Evolutionary conservation across 1,284 basidiomycete species (phyloP).

Genomic region (Marasmius tenuissimus): DNA sequence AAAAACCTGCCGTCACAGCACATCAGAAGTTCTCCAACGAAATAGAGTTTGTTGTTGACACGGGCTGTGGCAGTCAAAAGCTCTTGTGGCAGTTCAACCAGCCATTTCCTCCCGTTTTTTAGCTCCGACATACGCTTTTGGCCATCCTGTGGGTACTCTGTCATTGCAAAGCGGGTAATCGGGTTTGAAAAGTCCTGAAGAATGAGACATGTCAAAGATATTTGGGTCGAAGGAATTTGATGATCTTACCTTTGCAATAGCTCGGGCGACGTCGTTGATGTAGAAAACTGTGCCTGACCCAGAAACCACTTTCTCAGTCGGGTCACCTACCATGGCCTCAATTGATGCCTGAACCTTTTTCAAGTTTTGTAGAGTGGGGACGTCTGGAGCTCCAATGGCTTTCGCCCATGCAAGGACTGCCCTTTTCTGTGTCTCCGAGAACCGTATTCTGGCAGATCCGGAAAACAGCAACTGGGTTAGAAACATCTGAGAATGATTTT

Average conservation of each 20-base stretch:
- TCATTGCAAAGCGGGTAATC: constrained; percentile 21
- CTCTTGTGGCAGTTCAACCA: constrained; percentile 17
- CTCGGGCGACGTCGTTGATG: constrained; percentile 22
- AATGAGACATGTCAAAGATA: neutral
- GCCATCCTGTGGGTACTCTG: constrained; percentile 25
- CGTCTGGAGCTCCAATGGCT: constrained; percentile 21
- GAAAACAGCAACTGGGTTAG: constrained; percentile 27
- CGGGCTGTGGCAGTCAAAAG: neutral
- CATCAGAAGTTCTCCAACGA: neutral
- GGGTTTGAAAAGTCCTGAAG: constrained; percentile 29
- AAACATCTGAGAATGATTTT: constrained; percentile 13
- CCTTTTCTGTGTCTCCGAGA: constrained; percentile 25
- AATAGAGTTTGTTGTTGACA: neutral
- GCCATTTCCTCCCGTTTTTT: constrained; percentile 24
- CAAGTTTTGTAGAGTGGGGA: constrained; percentile 21
- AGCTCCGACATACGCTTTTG: constrained; percentile 21
- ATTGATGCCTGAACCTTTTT: constrained; percentile 1
- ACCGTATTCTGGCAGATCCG: constrained; percentile 20
- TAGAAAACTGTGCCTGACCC: constrained; percentile 25
- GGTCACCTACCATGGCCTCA: constrained; percentile 15
- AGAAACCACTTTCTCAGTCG: constrained; percentile 17
- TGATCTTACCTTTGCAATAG: constrained; percentile 21
- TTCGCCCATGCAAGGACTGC: constrained; percentile 28
- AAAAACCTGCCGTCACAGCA: neutral
- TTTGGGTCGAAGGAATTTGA: too few species aligned